Evolutionary conservation across 2,329 filamentous ascomycete species (phyloP).

Genomic region (Pleoardoris graminearum): DNA sequence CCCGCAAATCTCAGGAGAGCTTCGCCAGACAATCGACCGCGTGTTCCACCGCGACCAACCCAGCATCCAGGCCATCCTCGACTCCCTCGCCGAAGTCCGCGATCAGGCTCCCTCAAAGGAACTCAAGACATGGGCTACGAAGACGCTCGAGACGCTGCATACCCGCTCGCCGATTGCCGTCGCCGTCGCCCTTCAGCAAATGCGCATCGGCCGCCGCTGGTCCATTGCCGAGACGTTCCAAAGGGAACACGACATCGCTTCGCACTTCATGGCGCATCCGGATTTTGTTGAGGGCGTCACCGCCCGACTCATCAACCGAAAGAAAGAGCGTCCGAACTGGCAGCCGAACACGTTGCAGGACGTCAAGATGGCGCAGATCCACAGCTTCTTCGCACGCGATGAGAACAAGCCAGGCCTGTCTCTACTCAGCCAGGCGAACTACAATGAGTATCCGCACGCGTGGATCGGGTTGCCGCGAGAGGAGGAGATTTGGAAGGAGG

Average conservation of each 20-base stretch:
- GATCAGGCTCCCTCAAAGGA: conserved; percentile 36
- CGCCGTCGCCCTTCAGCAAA: conserved; percentile 80
- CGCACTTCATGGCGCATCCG: conserved; percentile 84
- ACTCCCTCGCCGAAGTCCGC: conserved; percentile 61
- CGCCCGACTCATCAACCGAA: conserved; percentile 74
- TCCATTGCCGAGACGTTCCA: conserved; percentile 82
- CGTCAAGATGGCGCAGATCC: conserved; percentile 61
- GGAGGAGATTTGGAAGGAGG: conserved; percentile 57
- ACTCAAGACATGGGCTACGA: conserved; percentile 73
- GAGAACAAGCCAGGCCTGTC: conserved; percentile 50
- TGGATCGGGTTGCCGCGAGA: conserved; percentile 76
- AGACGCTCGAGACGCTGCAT: conserved; percentile 74
- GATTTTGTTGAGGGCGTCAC: conserved; percentile 94
- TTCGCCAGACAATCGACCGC: conserved; percentile 81
- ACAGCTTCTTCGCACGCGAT: conserved; percentile 65
- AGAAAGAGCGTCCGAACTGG: conserved; percentile 71
- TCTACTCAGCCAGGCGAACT: conserved; percentile 66
- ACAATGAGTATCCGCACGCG: conserved; percentile 71
- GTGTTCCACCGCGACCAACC: conserved; percentile 56
- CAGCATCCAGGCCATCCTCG: conserved; percentile 70
- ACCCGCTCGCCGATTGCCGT: conserved; percentile 84
- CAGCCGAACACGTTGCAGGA: conserved; percentile 72
- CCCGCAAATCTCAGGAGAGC: conserved; percentile 62
- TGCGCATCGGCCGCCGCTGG: conserved; percentile 77
- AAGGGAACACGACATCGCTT: conserved; percentile 81